Base-by-base conservation (phyloP, 495 filamentous ascomycete species). In the Podospora didyma region DNA sequence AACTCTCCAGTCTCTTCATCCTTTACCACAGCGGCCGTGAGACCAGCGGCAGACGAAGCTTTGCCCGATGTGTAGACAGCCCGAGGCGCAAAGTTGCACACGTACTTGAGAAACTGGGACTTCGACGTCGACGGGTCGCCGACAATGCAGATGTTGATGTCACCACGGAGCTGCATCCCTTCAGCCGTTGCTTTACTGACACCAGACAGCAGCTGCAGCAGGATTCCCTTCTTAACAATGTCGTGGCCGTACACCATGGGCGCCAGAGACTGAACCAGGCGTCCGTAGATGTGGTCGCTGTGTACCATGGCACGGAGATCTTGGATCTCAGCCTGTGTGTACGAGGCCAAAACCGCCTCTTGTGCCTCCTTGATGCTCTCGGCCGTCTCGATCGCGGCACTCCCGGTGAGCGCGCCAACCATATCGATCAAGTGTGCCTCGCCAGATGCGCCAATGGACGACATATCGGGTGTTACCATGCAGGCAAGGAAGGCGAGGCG, bases 71-170 rank as follows among this genome's bases (percentile, higher is more conserved):
- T 99, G 68, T 99, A 99, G 52, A 99, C 92, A 3, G 94, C 90
- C 26, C 94, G 92, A 11, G 94, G 94, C 24, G 96, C 86, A 68
- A 99, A 89, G 46, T 89, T 92, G 78, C 90, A 96, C 60, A 99
- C 88, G 64, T 97, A 97, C 72, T 99, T 99, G 57, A 99, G 77
- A 75, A 99, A 99, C 66, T 99, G 94, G 56, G 90, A 96, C 72
- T 99, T 99, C 58, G 89, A 94, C 2, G 94, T 99, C n/a, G 89
- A 93, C 1, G 94, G 94, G 67, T 99, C 94, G 61, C 94, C 94
- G 53, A 99, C 95, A 64, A 99, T 91, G 69, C 94, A 99, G 59
- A 99, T 92, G 70, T 99, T 99, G 78, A 99, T 89, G 69, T 99
- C 94, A 63, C 94, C 94, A 77, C 94, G 82, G 22, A 99, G 81